Base-by-base conservation (phyloP, 2,329 filamentous ascomycete genomes). In the Colletotrichum endophyticum region DNA sequence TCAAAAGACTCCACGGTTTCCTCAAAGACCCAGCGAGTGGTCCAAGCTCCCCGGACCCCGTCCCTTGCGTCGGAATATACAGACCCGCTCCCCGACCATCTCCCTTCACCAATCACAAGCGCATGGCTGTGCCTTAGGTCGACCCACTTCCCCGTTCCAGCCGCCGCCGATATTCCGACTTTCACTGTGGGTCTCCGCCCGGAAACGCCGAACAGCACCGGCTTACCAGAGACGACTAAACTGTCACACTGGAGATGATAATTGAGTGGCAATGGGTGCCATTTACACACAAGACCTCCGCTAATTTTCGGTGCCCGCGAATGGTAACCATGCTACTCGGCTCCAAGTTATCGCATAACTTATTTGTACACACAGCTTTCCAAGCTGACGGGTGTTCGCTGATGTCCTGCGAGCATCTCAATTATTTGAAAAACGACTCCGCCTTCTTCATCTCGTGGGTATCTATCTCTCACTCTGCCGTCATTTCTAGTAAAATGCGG, bases 1-100 rank as follows among this genome's bases (percentile, higher is more conserved):
- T 62, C 57, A n/a, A 73, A 62, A 78, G 73, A 72, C 73, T 83
- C 79, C 80, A 82, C 79, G 80, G 78, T 81, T 80, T 80, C 79
- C 80, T 78, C 66, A 79, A 77, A 66, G 67, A 76, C 53, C n/a
- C 13, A 39, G 19, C 80, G 79, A 34, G 16, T 81, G 79, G 81
- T 78, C 79, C 78, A 81, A 82, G 81, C 80, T 82, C 80, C 79
- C 61, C 75, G 59, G 32, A 49, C 44, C 39, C n/a, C n/a, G 44
- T 53, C 44, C 44, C 44, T 53, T 53, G 44, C 44, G 44, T 53
- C 73, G 73, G 73, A 76, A 68, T 73, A 76, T 68, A 68, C 39
- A 49, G 39, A 12, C 39, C 73, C 73, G 73, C 70, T 34, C 22
- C 63, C 73, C 73, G 73, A 64, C 16, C 34, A 15, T 34, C 25